Evolutionary conservation across 306 rosid genomes (phyloP).

Genomic region (Erythrophleum fordii): DNA sequence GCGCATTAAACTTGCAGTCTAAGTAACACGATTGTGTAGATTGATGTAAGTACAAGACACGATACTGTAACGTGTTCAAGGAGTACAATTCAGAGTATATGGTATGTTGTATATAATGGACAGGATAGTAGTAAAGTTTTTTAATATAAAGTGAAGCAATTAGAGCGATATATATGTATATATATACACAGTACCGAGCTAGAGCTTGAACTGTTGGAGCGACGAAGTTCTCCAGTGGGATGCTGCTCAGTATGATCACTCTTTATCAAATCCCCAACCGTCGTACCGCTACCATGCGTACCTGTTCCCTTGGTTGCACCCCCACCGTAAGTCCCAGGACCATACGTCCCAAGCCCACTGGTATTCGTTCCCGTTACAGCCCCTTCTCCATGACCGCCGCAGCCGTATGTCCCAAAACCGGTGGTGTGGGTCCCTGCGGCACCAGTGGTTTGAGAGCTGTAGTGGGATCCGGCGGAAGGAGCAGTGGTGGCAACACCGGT

Average conservation of each 20-base stretch:
- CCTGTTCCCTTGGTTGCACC: constrained; percentile 15
- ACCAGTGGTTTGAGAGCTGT: background rate
- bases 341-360: constrained; percentile 14
- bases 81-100: background rate
- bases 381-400: too few species aligned
- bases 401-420: background rate
- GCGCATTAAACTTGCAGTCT: too few species aligned
- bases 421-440: background rate
- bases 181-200: constrained; percentile 49
- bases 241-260: constrained; percentile 10
- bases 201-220: constrained; percentile 61
- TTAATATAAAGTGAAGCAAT: background rate
- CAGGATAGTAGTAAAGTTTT: too few species aligned
- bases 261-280: constrained; percentile 27
- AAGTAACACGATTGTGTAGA: too few species aligned
- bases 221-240: constrained; percentile 35
- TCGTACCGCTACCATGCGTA: background rate
- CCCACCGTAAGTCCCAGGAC: constrained; percentile 9
- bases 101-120: too few species aligned
- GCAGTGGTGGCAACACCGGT: constrained; percentile 64
- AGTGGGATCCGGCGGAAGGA: constrained; percentile 5
- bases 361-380: background rate
- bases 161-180: too few species aligned
- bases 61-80: too few species aligned
- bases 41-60: background rate